These are phyloP conservation scores for Podaxis sp. DNA, from an alignment of 768 basidiomycete genomes.

Conservation along the genomic window DNA sequence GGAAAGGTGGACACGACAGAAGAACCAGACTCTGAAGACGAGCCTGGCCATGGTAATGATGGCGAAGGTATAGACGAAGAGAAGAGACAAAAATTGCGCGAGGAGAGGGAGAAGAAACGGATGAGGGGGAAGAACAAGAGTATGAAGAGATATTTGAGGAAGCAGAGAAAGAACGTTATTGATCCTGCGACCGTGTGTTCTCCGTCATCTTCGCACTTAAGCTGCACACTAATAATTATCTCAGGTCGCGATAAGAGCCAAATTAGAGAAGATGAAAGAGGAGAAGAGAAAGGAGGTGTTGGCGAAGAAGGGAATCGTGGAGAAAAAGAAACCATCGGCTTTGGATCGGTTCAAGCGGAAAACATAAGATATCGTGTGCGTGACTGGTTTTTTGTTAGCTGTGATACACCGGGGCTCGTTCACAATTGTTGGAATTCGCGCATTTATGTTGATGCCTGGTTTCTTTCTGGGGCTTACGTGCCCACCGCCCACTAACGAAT, in stretches of 20 bases:
- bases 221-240: not conserved
- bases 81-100: conserved; percentile 27
- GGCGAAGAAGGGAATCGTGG: conserved; percentile 25
- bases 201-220: not conserved
- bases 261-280: conserved; percentile 57
- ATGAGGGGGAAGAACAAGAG: conserved; percentile 89
- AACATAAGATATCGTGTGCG: not conserved
- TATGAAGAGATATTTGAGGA: conserved; percentile 81
- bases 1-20: conserved; percentile 70
- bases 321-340: conserved; percentile 31
- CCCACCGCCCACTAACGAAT: no score
- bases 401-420: no score
- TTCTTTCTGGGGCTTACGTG: no score
- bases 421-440: no score
- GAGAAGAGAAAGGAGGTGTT: conserved; percentile 36
- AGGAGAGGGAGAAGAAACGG: conserved; percentile 64
- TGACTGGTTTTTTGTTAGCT: not conserved
- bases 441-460: no score
- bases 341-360: conserved; percentile 40
- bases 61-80: conserved; percentile 38
- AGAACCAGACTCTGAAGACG: conserved; percentile 27
- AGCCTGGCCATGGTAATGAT: conserved; percentile 38
- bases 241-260: conserved; percentile 63
- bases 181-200: conserved; percentile 68
- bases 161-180: conserved; percentile 93